A percentile compares a stretch with the other conserved stretches of the same genome.
Evolutionary conservation across 1,284 basidiomycete genomes (phyloP).

Genomic region (Marasmius sp.): DNA sequence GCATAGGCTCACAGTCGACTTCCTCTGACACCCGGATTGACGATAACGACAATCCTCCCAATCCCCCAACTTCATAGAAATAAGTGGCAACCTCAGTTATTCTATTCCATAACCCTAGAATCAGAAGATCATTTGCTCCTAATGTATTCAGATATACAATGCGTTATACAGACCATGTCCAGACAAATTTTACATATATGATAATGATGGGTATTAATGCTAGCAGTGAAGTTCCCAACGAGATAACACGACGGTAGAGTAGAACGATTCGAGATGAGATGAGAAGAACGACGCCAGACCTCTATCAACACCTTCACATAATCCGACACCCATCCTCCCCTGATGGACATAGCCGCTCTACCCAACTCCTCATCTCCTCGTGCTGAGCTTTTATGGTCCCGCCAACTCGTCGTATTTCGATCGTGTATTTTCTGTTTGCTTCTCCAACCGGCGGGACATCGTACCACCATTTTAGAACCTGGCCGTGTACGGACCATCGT

Average conservation of each 20-base stretch:
- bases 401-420: slow-evolving; percentile 63
- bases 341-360: slow-evolving; percentile 12
- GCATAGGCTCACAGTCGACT: background rate
- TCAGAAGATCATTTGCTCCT: background rate
- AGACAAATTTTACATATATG: background rate
- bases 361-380: slow-evolving; percentile 1
- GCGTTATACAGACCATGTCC: background rate
- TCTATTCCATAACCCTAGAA: background rate
- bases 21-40: background rate
- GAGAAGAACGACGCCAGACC: background rate
- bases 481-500: slow-evolving; percentile 66
- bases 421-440: slow-evolving; percentile 53
- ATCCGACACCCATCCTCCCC: slow-evolving; percentile 3
- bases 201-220: background rate
- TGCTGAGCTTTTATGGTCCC: slow-evolving; percentile 52
- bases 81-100: background rate
- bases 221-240: background rate
- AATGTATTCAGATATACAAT: no score
- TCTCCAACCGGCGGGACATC: slow-evolving; percentile 53
- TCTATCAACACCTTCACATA: slow-evolving; percentile 6
- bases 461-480: slow-evolving; percentile 86
- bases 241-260: background rate
- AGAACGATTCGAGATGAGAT: background rate
- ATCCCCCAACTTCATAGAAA: background rate
- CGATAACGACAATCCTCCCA: background rate